Conservation (phyloP, 2,329 filamentous ascomycete genomes). For the Verticillium dahliae region DNA sequence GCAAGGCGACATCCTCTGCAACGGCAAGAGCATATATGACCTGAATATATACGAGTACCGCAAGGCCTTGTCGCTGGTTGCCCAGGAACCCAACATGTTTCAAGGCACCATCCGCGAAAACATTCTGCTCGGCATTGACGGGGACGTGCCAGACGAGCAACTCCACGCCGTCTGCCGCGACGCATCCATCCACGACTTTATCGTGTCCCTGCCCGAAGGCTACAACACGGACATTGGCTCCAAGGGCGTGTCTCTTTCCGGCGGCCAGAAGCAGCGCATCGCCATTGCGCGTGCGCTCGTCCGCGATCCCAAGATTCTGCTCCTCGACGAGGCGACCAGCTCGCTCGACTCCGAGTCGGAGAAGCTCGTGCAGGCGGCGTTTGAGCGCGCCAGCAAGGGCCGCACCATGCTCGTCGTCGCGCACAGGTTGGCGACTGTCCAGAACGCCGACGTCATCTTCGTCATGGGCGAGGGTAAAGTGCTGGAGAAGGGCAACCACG, state of each 20-base stretch:
- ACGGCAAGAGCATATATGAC: constrained; percentile 51
- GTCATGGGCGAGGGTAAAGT: constrained; percentile 63
- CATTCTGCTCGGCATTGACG: constrained; percentile 57
- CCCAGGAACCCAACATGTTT: constrained; percentile 69
- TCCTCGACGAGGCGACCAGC: constrained; percentile 69
- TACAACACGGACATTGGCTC: constrained; percentile 64
- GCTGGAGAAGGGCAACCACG: constrained; percentile 46
- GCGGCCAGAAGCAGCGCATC: constrained; percentile 67
- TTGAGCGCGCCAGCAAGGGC: constrained; percentile 56
- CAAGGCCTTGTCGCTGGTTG: constrained; percentile 60
- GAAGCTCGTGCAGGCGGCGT: constrained; percentile 57
- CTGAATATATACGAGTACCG: constrained; percentile 59
- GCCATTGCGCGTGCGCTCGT: constrained; percentile 64
- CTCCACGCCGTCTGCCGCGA: constrained; percentile 49
- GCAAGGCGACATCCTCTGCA: constrained; percentile 57
- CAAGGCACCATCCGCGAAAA: constrained; percentile 62
- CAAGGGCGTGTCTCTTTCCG: constrained; percentile 58
- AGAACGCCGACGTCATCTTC: constrained; percentile 74
- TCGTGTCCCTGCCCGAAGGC: constrained; percentile 58
- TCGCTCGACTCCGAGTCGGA: constrained; percentile 60
- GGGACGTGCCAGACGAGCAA: constrained; percentile 43
- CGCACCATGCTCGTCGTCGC: constrained; percentile 70
- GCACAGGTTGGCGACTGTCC: constrained; percentile 69
- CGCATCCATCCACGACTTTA: constrained; percentile 67
- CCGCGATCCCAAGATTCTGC: constrained; percentile 56